Evolutionary conservation across 768 basidiomycete genomes (phyloP), one percentile per base, ranked within the genome.

Genomic region (Russula sp.): DNA sequence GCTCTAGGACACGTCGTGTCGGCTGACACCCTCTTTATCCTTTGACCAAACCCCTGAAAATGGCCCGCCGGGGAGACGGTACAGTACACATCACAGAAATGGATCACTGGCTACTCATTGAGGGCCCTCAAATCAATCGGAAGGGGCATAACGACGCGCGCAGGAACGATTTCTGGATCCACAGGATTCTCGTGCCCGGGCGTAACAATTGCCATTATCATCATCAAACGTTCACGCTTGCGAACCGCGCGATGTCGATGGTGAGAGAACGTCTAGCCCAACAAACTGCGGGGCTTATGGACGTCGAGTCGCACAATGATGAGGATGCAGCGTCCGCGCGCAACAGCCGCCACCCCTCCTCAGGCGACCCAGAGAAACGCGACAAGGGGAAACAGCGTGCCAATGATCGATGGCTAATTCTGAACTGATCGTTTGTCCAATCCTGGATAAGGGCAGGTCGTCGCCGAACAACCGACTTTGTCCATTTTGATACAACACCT

Each of bases 301-400:
- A 64, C 28, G 63, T 64, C 46, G 63, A 64, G 22, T 59, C 58
- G n/a, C 58, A 59, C 36, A 59, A 51, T 14, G 60, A 44, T 16
- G 36, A 57, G 20, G 52, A 11, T 14, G 5, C 26, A 16, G 11
- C 44, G 10, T 8, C 38, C 5, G 5, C 38, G 9, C 50, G 7
- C 49, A 20, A 6, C 8, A 38, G 32, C 18, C 14, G 10, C 10
- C 49, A 11, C 10, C 10, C 26, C 13, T 11, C 11, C 2, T 5
- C 46, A 8, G 22, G 48, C 8, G 63, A 64, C 38, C 63, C 63
- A 9, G 63, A 64, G 53, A 64, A 64, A 24, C 63, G 63, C 16
- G 63, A 64, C 53, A 64, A 64, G 73, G 89, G 91, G 70, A 92
- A 92, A 75, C 89, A 91, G 76, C 84, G 85, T 61, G 89, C 89